Evolutionary conservation across 148 eudicot species (phyloP), one percentile per base, ranked within the genome.

Genomic region (Rhododendron ferrugineum): DNA sequence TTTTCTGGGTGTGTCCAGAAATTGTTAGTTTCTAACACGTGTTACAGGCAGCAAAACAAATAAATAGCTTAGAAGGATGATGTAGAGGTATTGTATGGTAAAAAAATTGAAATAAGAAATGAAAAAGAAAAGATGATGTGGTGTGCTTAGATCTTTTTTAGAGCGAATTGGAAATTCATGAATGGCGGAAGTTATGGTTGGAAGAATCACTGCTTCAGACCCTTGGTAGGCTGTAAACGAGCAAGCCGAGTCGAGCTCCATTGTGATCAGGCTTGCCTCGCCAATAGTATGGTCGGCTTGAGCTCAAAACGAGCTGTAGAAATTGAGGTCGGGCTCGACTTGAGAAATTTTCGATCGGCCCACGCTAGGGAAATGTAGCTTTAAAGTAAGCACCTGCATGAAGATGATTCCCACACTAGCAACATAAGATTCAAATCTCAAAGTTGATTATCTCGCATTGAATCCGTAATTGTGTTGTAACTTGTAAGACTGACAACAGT

Each of bases 391-490:
- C 22, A 49, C 81, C 80, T 13, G 5, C 30, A 44, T 44, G 80
- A 78, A 78, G 80, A 78, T 78, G 36, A 78, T 46, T 78, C 81
- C 49, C 56, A 26, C 5, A 14, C n/a, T 76, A 76, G 79, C 30
- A 76, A 22, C 50, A 20, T 10, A 10, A 47, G 58, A 58, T 22
- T 47, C 11, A 11, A 46, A 78, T 14, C 81, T 46, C 80, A 26
- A 78, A 78, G 26, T 49, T 13, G 15, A 42, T 76, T 76, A 20
- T 22, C 15, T 10, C 13, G 1, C 26, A 42, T 36, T 75, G 49
- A 75, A 73, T 73, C 11, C 3, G 32, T 77, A 37, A 42, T 77
- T 22, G 22, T 23, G 74, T 68, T 10, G 30, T 23, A 20, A 32
- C 44, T 40, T 40, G 44, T 40, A 40, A 1, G 23, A 14, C 8